Conservation (phyloP, 1,284 basidiomycete genomes). For the Cutaneotrichosporon sp. region DNA sequence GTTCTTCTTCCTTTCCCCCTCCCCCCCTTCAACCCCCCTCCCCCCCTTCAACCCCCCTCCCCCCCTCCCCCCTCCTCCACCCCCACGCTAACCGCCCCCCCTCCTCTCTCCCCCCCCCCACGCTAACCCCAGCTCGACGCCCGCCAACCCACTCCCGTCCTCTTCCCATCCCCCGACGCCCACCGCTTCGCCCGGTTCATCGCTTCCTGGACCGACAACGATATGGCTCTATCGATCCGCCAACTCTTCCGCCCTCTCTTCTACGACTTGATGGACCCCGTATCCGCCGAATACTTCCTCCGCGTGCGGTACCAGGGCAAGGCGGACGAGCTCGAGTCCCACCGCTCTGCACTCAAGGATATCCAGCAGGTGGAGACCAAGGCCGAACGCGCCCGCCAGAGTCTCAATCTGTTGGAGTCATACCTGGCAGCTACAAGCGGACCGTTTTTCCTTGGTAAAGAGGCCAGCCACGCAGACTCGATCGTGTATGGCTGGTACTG, state of each 20-base stretch:
- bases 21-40: no score
- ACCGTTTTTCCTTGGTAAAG: constrained; percentile 15
- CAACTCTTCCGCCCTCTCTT: constrained; percentile 26
- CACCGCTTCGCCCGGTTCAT: constrained; percentile 31
- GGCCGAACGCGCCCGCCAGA: not conserved
- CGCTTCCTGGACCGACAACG: constrained; percentile 30
- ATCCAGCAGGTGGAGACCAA: not conserved
- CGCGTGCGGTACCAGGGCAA: constrained; percentile 28
- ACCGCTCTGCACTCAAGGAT: constrained; percentile 1
- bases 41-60: no score
- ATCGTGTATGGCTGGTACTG: constrained; percentile 21
- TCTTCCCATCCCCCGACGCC: constrained; percentile 26
- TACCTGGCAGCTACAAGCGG: not conserved
- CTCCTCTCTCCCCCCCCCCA: no score
- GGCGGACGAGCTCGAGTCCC: constrained; percentile 3
- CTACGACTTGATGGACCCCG: constrained; percentile 14
- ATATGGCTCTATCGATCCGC: constrained; percentile 24
- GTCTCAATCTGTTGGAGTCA: not conserved
- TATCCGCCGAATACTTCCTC: constrained; percentile 28
- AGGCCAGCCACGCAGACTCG: constrained; percentile 19
- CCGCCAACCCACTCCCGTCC: constrained; percentile 29
- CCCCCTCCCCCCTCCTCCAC: no score
- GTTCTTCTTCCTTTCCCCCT: no score
- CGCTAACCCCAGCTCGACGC: constrained; percentile 31
- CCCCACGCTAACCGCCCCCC: no score